A percentile compares a stretch with the other conserved stretches of the same genome.
Evolutionary conservation across 345 rosid species (phyloP).

Genomic region (Sisymbrium irio): DNA sequence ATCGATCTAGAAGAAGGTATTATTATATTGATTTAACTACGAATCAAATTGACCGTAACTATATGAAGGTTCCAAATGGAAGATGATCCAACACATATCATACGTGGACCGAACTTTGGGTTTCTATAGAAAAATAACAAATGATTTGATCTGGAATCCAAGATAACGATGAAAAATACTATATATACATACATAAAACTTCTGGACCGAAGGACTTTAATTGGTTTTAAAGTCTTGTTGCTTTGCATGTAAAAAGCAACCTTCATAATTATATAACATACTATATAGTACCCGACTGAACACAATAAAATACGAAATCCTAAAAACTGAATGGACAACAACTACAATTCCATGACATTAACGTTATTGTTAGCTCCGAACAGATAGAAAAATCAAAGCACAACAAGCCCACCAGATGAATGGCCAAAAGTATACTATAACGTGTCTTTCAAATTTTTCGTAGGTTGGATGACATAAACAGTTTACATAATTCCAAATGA

Average conservation of each 20-base stretch:
- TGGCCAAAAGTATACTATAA: not conserved
- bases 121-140: not conserved
- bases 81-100: conserved; percentile 11
- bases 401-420: not conserved
- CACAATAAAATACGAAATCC: too few species aligned
- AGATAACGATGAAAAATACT: not conserved
- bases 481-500: not conserved
- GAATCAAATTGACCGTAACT: conserved; percentile 27
- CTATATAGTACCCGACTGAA: too few species aligned
- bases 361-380: not conserved
- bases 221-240: not conserved
- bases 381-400: too few species aligned
- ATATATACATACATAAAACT: not conserved
- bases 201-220: not conserved
- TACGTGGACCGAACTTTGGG: not conserved
- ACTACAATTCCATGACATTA: not conserved
- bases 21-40: not conserved
- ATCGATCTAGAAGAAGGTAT: not conserved
- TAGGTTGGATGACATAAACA: not conserved
- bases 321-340: not conserved
- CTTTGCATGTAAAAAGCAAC: conserved; percentile 1
- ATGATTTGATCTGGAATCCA: not conserved
- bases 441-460: not conserved
- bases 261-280: not conserved
- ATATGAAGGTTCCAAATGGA: conserved; percentile 25